A percentile compares a stretch with the other conserved stretches of the same genome.
Evolutionary conservation across 192 early-diverging fungal species (phyloP).

Genomic region (Backusella psychrophila): DNA sequence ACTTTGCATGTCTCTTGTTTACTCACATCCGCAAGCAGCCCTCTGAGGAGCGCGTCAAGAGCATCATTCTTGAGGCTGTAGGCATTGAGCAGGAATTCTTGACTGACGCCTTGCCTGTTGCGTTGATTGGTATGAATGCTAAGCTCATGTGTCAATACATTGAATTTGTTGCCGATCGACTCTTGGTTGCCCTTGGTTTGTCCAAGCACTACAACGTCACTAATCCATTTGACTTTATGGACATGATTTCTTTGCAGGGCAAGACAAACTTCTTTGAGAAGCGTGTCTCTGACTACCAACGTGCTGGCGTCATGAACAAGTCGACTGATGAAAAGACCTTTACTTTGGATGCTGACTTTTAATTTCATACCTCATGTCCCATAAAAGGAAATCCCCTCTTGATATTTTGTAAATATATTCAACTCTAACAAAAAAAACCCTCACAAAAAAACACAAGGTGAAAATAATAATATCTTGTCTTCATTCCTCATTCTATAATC

Average conservation of each 20-base stretch:
- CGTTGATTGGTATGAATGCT: constrained; percentile 96
- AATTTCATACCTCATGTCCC: constrained; percentile 20
- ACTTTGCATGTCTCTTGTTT: constrained; percentile 97
- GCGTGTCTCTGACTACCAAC: constrained; percentile 94
- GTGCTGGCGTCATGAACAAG: constrained; percentile 83
- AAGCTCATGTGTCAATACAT: constrained; percentile 95
- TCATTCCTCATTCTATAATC: not conserved
- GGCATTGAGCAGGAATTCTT: constrained; percentile 94
- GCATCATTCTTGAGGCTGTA: constrained; percentile 88
- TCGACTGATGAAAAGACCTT: constrained; percentile 65
- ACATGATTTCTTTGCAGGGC: constrained; percentile 95
- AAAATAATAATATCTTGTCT: not conserved
- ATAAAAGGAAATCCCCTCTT: not conserved
- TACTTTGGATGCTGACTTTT: constrained; percentile 82
- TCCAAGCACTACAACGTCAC: constrained; percentile 79
- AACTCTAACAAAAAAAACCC: not conserved
- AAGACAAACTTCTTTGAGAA: constrained; percentile 99
- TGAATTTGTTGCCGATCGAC: constrained; percentile 96
- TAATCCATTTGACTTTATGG: constrained; percentile 99
- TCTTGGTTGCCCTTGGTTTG: constrained; percentile 86
- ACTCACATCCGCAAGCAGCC: constrained; percentile 78
- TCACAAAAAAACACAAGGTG: not conserved
- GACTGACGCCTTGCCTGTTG: constrained; percentile 88
- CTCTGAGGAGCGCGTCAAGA: constrained; percentile 53
- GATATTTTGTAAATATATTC: not conserved